Evolutionary conservation across 2,329 filamentous ascomycete species (phyloP).

Genomic region (Fusarium sp.): DNA sequence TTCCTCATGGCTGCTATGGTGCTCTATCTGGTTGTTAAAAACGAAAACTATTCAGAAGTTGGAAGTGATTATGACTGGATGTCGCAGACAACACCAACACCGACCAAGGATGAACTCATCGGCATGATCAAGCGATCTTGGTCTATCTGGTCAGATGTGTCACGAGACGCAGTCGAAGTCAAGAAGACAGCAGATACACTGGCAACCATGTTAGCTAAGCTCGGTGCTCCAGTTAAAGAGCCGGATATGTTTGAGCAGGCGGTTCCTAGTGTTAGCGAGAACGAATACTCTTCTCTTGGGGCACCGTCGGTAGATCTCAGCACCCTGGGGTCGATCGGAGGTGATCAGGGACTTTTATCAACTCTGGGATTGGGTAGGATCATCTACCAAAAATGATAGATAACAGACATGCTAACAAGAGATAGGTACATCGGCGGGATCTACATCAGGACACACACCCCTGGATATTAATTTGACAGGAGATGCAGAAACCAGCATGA

Average conservation of each 20-base stretch:
- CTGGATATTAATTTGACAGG: constrained; percentile 36
- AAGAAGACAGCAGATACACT: constrained; percentile 60
- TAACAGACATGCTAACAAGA: constrained; percentile 26
- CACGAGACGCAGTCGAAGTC: constrained; percentile 52
- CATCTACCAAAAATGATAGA: neutral
- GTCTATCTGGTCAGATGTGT: constrained; percentile 57
- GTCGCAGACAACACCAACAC: constrained; percentile 45
- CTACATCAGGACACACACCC: constrained; percentile 32
- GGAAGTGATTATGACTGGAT: constrained; percentile 51
- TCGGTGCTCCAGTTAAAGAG: constrained; percentile 48
- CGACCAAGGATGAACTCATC: constrained; percentile 54
- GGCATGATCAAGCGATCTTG: constrained; percentile 56
- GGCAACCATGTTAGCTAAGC: constrained; percentile 57
- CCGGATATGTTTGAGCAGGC: neutral
- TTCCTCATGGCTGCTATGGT: constrained; percentile 72
- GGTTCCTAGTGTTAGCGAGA: constrained; percentile 6
- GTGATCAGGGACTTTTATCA: constrained; percentile 35
- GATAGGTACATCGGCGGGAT: constrained; percentile 32
- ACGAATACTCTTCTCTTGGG: constrained; percentile 31
- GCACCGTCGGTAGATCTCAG: constrained; percentile 36
- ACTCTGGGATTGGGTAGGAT: constrained; percentile 40
- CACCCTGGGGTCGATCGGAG: constrained; percentile 31
- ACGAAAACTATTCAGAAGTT: constrained; percentile 53
- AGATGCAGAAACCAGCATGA: constrained; percentile 35
- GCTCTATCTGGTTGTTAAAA: constrained; percentile 63